Conservation (phyloP, 306 rosid genomes). For the Casuarina cunninghamiana region DNA sequence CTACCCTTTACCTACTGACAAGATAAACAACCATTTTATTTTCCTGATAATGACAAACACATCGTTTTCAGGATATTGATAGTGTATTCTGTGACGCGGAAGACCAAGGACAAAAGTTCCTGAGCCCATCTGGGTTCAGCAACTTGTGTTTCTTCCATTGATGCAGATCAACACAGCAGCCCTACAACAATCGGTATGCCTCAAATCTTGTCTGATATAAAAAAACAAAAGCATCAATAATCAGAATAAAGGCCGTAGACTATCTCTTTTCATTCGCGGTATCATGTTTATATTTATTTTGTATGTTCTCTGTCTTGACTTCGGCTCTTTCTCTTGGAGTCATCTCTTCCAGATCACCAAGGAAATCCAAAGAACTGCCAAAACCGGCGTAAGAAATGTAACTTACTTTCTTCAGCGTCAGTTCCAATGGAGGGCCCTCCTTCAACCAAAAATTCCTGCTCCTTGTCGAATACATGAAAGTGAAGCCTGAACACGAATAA, state of each 20-base stretch:
- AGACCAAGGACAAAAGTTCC: conserved; percentile 74
- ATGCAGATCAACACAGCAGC: conserved; percentile 20
- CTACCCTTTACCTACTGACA: no score
- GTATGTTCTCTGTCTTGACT: background rate
- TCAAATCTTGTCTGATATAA: conserved; percentile 35
- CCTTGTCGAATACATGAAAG: conserved; percentile 47
- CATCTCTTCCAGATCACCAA: conserved; percentile 25
- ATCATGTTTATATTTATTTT: background rate
- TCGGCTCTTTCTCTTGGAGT: conserved; percentile 22
- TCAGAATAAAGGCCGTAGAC: background rate
- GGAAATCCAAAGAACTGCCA: background rate
- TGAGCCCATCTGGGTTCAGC: conserved; percentile 61
- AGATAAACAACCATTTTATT: background rate
- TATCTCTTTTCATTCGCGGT: background rate
- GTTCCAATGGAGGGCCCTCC: conserved; percentile 21
- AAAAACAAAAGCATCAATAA: background rate
- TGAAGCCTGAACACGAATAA: conserved; percentile 44
- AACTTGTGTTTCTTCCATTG: conserved; percentile 60
- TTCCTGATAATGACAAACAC: conserved; percentile 30
- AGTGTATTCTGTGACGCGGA: conserved; percentile 69
- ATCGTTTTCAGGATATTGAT: conserved; percentile 62
- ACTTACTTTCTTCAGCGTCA: background rate
- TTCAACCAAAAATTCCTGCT: conserved; percentile 24
- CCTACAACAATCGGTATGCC: conserved; percentile 60
- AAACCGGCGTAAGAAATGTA: background rate